Base-by-base conservation (phyloP, 2,329 filamentous ascomycete species). In the Reticulascus tulasneorum region DNA sequence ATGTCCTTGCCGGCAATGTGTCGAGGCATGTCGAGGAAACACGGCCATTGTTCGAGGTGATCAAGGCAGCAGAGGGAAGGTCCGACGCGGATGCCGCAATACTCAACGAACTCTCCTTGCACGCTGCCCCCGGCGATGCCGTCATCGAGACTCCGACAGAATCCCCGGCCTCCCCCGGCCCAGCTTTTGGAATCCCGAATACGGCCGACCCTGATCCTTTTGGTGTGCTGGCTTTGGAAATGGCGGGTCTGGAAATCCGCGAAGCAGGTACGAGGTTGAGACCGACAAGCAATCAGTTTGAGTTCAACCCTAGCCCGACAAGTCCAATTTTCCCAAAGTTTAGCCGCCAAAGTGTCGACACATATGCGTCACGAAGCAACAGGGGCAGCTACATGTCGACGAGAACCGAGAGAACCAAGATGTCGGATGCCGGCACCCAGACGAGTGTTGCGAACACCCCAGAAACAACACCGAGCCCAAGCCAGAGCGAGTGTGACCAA, bases 161-260 rank as follows among this genome's bases (percentile, higher is more conserved):
- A 20, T 51, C 53, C 3, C 38, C 44, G 32, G 40, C 54, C 39
- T 47, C 57, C 17, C 52, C 48, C 34, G 65, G 48, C 45, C 61
- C 71, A 20, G 64, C 66, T 3, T 95, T 96, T 62, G 90, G 90
- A 3, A 69, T 95, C 12, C 89, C 88, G 1, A 80, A 83, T 45
- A 63, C 69, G 4, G 79, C 89, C 36, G 91, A 97, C 50, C 89
- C 90, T 0, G 91, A 97, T 56, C 91, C 91, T 1, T 97, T 86
- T 54, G 91, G 91, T 17, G 85, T 96, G 18, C 75, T 90, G 46
- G 90, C 91, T 7, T 66, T 97, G n/a, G 88, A 95, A 55, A 83
- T 88, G 67, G 86, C 89, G 42, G 91, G 91, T 3, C 67, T 96
- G 37, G 86, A 91, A 50, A 93, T 97, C 47, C 78, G 86, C 34